phyloP scores from a whole-genome alignment of 805 yeast species.

The Scheffersomyces spartinae region DNA sequence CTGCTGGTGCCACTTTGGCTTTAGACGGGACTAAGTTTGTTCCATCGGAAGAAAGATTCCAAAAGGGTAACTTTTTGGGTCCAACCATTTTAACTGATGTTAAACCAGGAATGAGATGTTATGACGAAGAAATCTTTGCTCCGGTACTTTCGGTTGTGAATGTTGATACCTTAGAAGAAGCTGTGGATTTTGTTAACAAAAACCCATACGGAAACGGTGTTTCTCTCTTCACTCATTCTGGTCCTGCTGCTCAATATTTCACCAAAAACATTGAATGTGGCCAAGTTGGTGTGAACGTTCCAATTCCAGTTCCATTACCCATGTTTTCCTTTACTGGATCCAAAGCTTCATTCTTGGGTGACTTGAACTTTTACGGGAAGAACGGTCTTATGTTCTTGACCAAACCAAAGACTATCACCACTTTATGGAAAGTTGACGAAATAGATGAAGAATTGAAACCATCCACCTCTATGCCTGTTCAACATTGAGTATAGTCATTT shows the following conservation, averaged over 20 bases:
- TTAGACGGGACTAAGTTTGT: slow-evolving; percentile 52
- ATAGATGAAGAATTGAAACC: slow-evolving; percentile 39
- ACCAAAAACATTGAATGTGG: slow-evolving; percentile 60
- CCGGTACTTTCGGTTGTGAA: slow-evolving; percentile 58
- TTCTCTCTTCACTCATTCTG: slow-evolving; percentile 58
- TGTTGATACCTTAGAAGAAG: slow-evolving; percentile 56
- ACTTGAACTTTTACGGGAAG: slow-evolving; percentile 70
- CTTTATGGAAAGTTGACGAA: slow-evolving; percentile 49
- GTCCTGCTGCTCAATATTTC: slow-evolving; percentile 60
- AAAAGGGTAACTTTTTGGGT: slow-evolving; percentile 58
- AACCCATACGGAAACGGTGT: slow-evolving; percentile 62
- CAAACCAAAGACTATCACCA: slow-evolving; percentile 64
- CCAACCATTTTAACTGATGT: slow-evolving; percentile 55
- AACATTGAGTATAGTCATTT: slow-evolving; percentile 16
- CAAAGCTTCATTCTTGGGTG: slow-evolving; percentile 67
- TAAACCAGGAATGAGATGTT: slow-evolving; percentile 59
- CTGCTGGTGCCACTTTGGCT: slow-evolving; percentile 49
- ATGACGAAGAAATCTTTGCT: slow-evolving; percentile 69
- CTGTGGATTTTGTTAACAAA: slow-evolving; percentile 49
- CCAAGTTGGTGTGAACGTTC: slow-evolving; percentile 69
- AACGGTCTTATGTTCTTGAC: slow-evolving; percentile 65
- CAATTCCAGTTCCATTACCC: slow-evolving; percentile 74
- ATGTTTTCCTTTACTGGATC: slow-evolving; percentile 74
- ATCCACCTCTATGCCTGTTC: slow-evolving; percentile 60
- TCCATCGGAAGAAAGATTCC: slow-evolving; percentile 24